Evolutionary conservation across 148 eudicot species (phyloP).

Genomic region (Vaccinium myrtillus): DNA sequence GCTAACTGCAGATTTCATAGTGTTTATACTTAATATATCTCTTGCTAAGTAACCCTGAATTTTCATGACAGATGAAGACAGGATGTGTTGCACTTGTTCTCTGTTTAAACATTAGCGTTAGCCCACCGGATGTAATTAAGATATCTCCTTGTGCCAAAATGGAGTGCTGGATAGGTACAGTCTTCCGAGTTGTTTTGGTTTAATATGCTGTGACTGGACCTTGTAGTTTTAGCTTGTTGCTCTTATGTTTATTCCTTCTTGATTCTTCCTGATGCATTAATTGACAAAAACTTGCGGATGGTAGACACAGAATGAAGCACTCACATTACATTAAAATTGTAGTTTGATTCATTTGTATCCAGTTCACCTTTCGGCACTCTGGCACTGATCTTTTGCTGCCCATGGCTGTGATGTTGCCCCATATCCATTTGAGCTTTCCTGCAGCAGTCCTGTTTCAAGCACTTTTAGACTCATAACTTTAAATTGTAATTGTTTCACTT

Average conservation of each 20-base stretch:
- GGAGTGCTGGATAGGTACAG: slow-evolving; percentile 99
- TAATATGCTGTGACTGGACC: not conserved
- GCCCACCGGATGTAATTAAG: slow-evolving; percentile 97
- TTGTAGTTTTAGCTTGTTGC: slow-evolving; percentile 1
- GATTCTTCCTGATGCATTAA: not conserved
- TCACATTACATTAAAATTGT: not conserved
- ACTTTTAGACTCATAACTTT: not conserved
- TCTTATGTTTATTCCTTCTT: slow-evolving; percentile 12
- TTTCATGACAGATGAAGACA: slow-evolving; percentile 83
- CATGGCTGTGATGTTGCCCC: not conserved
- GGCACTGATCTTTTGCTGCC: not conserved
- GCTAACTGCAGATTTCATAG: slow-evolving; percentile 3
- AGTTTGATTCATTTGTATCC: not conserved
- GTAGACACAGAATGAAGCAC: not conserved
- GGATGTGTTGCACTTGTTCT: slow-evolving; percentile 94
- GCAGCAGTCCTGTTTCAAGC: not conserved
- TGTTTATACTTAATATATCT: not conserved
- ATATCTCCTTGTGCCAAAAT: slow-evolving; percentile 95
- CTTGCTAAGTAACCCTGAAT: not conserved
- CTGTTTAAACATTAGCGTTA: slow-evolving; percentile 86
- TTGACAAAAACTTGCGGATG: not conserved
- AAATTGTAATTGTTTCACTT: not conserved
- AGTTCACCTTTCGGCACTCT: not conserved
- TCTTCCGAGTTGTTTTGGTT: not conserved
- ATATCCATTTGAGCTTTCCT: not conserved